Base-by-base conservation (phyloP, 2,329 filamentous ascomycete genomes). In the Trichophaea hybrida region DNA sequence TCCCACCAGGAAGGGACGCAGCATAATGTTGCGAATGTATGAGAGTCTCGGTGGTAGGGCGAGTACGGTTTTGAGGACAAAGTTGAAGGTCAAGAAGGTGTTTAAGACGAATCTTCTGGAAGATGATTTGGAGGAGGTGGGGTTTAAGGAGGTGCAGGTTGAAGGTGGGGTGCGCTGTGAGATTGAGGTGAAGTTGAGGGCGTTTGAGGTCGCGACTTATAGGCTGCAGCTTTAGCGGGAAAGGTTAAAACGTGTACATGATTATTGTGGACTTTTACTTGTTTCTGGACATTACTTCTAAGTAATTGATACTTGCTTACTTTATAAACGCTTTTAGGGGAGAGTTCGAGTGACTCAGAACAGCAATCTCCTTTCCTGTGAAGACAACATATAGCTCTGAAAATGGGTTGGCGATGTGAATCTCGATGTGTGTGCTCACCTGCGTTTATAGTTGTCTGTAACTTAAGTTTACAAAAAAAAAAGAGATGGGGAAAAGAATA, bases 61-160 rank as follows among this genome's bases (percentile, higher is more conserved):
- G 63, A 81, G 83, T 63, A 90, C 85, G 1, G 80, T 76, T 0
- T 81, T 96, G 68, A 74, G 77, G 49, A 85, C 85, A 53, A 50
- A 60, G 37, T 57, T 64, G 71, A 75, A 82, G 32, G 81, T 96
- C 33, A 84, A 83, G 75, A 83, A 80, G 67, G 88, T 86, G 35
- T 84, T 78, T 74, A 95, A 88, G 78, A 84, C 83, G 46, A 97
- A 95, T 73, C 72, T 94, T 63, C 74, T 98, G 35, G 93, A 98
- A 71, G 93, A 98, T 71, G 86, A 94, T 68, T 73, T 83, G 58
- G 83, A 88, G 65, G 81, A 83, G 69, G 68, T 88, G 60, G 71
- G 77, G 57, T 62, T 84, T 48, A 17, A 38, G 8, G 13, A 34
- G 38, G 57, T 31, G 6, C 54, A 59, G 17, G n/a, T 50, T 12